phyloP scores from a whole-genome alignment of 2,329 filamentous ascomycete genomes.

The Ophiostoma quercus region DNA sequence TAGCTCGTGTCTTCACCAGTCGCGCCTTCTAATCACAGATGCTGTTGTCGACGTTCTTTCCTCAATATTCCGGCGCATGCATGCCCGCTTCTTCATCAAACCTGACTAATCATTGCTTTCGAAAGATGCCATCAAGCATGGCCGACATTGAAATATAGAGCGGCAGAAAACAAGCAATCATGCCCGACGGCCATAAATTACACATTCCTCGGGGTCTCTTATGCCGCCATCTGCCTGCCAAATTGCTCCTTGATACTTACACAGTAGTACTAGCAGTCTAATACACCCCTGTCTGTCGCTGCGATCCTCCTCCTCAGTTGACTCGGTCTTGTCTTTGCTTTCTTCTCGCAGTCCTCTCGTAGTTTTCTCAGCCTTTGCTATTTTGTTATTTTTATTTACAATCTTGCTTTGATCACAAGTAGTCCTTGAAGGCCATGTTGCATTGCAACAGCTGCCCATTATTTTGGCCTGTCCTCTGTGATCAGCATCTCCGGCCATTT shows the following conservation, averaged over 20 bases:
- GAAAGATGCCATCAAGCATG: not conserved
- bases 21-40: not conserved
- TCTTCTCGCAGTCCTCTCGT: not conserved
- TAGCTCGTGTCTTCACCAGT: not conserved
- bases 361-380: not conserved
- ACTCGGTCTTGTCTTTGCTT: not conserved
- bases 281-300: not conserved
- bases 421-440: not conserved
- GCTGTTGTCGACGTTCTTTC: not conserved
- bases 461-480: too few species aligned
- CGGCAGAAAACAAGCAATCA: not conserved
- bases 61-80: not conserved
- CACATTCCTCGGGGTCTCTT: not conserved
- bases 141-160: not conserved
- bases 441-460: not conserved
- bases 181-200: not conserved
- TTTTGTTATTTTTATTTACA: too few species aligned
- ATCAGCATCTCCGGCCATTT: not conserved
- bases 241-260: too few species aligned
- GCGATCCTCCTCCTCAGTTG: not conserved
- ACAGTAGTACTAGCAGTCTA: not conserved
- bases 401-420: not conserved
- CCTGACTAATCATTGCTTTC: not conserved
- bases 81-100: not conserved
- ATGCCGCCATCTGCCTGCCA: not conserved